Evolutionary conservation across 2,329 filamentous ascomycete species (phyloP), one percentile per base, ranked within the genome.

Genomic region (Pleomassaria siparia): DNA sequence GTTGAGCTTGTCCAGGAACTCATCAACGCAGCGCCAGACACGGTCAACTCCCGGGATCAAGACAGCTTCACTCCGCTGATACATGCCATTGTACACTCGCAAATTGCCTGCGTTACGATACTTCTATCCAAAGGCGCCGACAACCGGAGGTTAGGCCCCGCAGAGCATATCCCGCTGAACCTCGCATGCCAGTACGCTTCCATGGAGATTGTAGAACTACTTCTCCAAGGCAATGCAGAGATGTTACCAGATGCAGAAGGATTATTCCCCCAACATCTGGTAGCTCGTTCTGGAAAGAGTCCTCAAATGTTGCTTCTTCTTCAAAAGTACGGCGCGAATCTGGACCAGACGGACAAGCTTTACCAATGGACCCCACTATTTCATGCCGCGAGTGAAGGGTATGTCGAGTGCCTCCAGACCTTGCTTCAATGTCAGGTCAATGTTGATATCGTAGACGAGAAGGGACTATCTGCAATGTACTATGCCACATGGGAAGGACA

Each of bases 401-500:
- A 96, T 66, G 87, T 96, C 1, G 85, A 88, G 21, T 96, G 91
- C 63, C 77, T 99, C 35, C 83, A 90, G 57, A 88, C 86, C 1
- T 78, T 99, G 3, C 78, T 99, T 10, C 83, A 90, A 44, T 83
- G 88, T 53, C 87, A 88, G 7, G 91, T 87, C 3, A 84, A 95
- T 60, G 82, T 87, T 1, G 86, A 85, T 55, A 88, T 91, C 45
- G 74, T 89, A 35, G 94, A 99, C 64, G 94, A 99, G 72, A 99
- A 97, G 67, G 87, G 85, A 13, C 80, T 97, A 3, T 90, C 91
- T 2, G 91, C 94, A 22, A 91, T 97, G 85, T 99, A 99, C 72
- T 99, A 99, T 71, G 94, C 94, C 12, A 92, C 91, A 0, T 99
- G 94, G 94, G 94, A 99, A 74, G 94, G 94, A 0, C 89, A 97